Base-by-base conservation (phyloP, 2,329 filamentous ascomycete species). In the Arthrobotrys sphaeroides region DNA sequence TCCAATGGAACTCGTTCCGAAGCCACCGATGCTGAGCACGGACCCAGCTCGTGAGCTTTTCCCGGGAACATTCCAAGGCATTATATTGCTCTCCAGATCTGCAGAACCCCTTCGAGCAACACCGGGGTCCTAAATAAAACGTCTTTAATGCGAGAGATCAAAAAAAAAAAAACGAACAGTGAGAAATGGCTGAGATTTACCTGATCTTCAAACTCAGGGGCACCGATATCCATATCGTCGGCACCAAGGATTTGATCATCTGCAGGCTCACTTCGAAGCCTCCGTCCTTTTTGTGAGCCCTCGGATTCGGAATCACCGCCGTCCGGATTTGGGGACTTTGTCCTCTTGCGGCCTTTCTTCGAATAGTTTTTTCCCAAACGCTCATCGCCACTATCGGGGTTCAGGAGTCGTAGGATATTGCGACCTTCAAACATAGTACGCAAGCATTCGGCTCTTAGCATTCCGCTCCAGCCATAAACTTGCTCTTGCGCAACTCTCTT, bases 1-100 rank as follows among this genome's bases (percentile, higher is more conserved):
- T 2, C 77, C 78, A 5, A 77, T 12, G 12, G 78, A 79, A 24
- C 78, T 79, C 6, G 78, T 78, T 20, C 65, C 69, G 61, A 79
- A 78, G 13, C 78, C 77, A 45, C 67, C 74, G 40, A 77, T 69
- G 53, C 60, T 73, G 9, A 74, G n/a, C 20, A 77, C 36, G 1
- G 78, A 78, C 24, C 67, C 72, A 13, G 67, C 59, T 13, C 72
- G 43, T 6, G 78, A 77, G 31, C 47, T 61, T 43, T 42, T 57
- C 49, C 49, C 62, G 57, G 64, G 66, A 49, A 74, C 42, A 57
- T 78, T 78, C 78, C 78, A 78, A 18, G 77, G 77, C 70, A 78
- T 70, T 9, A 43, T 4, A 24, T 68, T 62, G 5, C 9, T 16
- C 16, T 64, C 57, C 0, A 31, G 24, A 22, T 62, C 38, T 12